Conservation (phyloP, 2,329 filamentous ascomycete species). For the Epichloe coenophiala region DNA sequence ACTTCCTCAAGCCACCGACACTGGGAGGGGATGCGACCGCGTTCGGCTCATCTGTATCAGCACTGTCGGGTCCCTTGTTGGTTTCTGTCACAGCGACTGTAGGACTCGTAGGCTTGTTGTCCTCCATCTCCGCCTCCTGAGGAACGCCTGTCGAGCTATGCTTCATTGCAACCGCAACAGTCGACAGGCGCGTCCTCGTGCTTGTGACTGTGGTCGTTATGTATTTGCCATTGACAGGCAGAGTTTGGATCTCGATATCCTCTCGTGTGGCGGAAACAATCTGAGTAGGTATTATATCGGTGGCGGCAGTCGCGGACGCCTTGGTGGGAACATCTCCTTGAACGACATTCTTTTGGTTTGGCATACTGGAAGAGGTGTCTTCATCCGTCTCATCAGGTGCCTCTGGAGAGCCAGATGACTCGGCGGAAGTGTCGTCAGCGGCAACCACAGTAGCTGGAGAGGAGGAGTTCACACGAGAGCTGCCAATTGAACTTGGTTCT, state of each 20-base stretch:
- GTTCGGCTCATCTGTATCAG: neutral
- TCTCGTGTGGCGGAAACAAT: neutral
- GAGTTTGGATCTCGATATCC: neutral
- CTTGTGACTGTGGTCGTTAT: conserved; percentile 12
- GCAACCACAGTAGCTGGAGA: neutral
- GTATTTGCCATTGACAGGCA: conserved; percentile 7
- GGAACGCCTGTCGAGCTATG: neutral
- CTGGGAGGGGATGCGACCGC: neutral
- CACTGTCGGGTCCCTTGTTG: too few relatives aligned
- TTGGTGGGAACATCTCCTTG: neutral
- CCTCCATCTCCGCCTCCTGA: neutral
- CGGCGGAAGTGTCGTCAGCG: neutral
- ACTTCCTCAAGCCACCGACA: neutral
- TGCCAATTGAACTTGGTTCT: too few relatives aligned
- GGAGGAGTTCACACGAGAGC: neutral
- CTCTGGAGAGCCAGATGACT: neutral
- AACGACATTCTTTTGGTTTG: neutral
- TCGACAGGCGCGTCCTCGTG: conserved; percentile 6
- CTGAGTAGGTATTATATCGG: neutral
- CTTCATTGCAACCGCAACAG: conserved; percentile 8
- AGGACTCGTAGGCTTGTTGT: neutral
- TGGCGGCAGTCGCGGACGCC: neutral
- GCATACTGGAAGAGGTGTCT: neutral
- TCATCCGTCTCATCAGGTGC: neutral
- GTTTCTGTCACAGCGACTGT: too few relatives aligned